A percentile compares a stretch with the other conserved stretches of the same genome.
These are phyloP conservation scores for Thalia dealbata DNA, from an alignment of 176 grass and related monocot genomes.

Conservation along the genomic window DNA sequence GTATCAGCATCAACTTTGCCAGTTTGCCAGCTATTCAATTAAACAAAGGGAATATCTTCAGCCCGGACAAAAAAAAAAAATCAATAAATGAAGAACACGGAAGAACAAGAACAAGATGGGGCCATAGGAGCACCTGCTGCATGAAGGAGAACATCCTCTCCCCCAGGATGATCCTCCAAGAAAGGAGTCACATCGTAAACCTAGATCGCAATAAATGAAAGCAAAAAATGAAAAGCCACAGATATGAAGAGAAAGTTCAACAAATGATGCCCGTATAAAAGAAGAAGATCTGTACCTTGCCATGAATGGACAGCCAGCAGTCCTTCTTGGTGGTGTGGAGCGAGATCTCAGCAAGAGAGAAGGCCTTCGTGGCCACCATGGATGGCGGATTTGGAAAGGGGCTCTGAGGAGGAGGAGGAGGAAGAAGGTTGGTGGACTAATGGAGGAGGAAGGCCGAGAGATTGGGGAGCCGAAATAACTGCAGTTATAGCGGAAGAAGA, in stretches of 20 bases:
- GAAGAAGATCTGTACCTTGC: conserved; percentile 11
- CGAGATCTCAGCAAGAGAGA: conserved; percentile 12
- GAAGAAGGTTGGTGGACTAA: too few relatives aligned
- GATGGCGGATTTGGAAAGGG: conserved; percentile 26
- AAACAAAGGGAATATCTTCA: not conserved
- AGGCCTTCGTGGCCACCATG: not conserved
- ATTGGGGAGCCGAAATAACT: too few relatives aligned
- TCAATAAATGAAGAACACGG: not conserved
- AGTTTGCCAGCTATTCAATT: too few relatives aligned
- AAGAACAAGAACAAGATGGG: not conserved
- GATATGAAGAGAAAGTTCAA: not conserved
- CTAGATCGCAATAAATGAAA: not conserved
- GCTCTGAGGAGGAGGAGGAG: conserved; percentile 20
- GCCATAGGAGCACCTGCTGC: conserved; percentile 2
- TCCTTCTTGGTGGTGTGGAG: conserved; percentile 17
- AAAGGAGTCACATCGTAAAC: conserved; percentile 21
- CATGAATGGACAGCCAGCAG: conserved; percentile 20
- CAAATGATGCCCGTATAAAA: too few relatives aligned
- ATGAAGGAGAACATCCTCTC: conserved; percentile 12
- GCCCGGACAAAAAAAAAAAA: not conserved
- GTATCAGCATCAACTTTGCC: too few relatives aligned
- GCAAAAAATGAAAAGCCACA: not conserved
- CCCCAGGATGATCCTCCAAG: conserved; percentile 23
- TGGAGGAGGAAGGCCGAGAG: too few relatives aligned
- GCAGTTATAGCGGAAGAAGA: too few relatives aligned